Evolutionary conservation across 192 early-diverging fungal genomes (phyloP).

Genomic region (Coemansia sp.): DNA sequence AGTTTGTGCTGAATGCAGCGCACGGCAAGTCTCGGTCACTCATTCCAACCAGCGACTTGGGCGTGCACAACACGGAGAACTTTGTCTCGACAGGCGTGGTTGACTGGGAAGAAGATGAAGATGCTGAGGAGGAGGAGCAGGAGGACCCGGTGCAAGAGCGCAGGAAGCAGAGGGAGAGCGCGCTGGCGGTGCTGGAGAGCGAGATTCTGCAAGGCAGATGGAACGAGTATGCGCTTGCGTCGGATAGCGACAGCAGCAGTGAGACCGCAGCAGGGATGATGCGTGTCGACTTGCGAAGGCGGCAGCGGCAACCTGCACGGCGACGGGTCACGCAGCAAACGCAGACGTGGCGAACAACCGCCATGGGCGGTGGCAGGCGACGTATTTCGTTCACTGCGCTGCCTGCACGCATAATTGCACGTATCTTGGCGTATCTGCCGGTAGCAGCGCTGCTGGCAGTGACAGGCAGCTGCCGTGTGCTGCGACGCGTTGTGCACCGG

Average conservation of each 20-base stretch:
- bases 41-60: constrained; percentile 33
- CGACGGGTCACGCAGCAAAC: constrained; percentile 12
- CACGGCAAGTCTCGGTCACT: constrained; percentile 46
- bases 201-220: constrained; percentile 35
- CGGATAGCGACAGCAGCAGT: not conserved
- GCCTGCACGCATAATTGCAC: constrained; percentile 22
- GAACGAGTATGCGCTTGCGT: constrained; percentile 11
- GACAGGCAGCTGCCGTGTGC: constrained; percentile 35
- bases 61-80: not conserved
- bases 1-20: constrained; percentile 46
- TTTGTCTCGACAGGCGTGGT: constrained; percentile 14
- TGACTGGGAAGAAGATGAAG: constrained; percentile 12
- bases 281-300: constrained; percentile 10
- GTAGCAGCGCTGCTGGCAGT: constrained; percentile 24
- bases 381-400: constrained; percentile 17
- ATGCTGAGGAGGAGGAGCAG: constrained; percentile 8
- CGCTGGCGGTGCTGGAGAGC: constrained; percentile 27
- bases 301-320: constrained; percentile 8
- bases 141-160: not conserved
- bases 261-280: constrained; percentile 14
- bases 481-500: constrained; percentile 35
- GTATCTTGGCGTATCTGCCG: constrained; percentile 23
- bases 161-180: not conserved
- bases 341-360: not conserved
- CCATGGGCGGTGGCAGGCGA: not conserved